Conservation (phyloP, 192 early-diverging fungal genomes). For the Powellomyces hirtus region DNA sequence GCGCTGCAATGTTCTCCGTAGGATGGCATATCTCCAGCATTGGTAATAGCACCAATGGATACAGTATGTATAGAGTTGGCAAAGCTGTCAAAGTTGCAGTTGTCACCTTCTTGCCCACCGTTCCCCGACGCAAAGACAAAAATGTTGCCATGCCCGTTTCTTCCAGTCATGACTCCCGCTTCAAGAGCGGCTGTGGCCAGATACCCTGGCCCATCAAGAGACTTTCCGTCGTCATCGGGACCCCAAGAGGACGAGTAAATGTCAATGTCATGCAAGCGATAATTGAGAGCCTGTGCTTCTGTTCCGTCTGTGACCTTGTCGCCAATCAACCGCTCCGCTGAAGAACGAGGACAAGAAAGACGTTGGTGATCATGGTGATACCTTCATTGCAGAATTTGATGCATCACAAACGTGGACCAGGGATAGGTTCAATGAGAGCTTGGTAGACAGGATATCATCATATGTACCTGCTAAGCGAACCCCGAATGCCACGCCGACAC, state of each 20-base stretch:
- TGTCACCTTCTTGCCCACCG: conserved; percentile 77
- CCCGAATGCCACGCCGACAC: conserved; percentile 87
- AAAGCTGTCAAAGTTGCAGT: conserved; percentile 97
- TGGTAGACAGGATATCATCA: conserved; percentile 51
- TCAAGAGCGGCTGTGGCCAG: conserved; percentile 76
- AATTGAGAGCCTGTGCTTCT: conserved; percentile 88
- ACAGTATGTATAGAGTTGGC: conserved; percentile 91
- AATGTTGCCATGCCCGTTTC: conserved; percentile 79
- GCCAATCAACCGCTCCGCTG: conserved; percentile 37
- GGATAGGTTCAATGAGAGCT: neutral
- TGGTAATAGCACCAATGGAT: conserved; percentile 85
- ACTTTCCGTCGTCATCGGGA: conserved; percentile 81
- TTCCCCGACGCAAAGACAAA: conserved; percentile 96
- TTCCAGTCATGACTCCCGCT: conserved; percentile 80
- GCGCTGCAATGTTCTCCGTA: conserved; percentile 89
- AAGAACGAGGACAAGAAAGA: conserved; percentile 16
- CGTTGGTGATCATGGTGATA: neutral
- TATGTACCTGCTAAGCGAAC: conserved; percentile 75
- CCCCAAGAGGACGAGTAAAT: conserved; percentile 98
- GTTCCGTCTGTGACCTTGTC: conserved; percentile 82
- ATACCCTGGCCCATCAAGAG: conserved; percentile 77
- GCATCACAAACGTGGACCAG: no score
- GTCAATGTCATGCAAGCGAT: conserved; percentile 76
- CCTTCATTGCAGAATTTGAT: neutral
- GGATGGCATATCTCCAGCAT: conserved; percentile 65